phyloP scores from a whole-genome alignment of 2,329 filamentous ascomycete species.

The Diplodia intermedia region DNA sequence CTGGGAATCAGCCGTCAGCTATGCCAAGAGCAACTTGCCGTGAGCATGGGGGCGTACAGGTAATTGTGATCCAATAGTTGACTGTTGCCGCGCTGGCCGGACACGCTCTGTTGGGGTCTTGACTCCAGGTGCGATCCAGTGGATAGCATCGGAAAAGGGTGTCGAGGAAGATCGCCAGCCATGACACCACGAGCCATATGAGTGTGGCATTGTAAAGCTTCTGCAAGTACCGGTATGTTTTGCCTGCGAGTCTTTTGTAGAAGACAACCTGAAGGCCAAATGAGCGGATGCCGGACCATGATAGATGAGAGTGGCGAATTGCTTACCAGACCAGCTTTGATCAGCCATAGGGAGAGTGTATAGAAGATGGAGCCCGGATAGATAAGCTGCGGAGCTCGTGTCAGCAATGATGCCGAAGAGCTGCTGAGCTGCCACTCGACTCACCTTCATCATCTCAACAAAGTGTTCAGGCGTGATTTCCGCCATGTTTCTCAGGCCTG shows the following conservation, averaged over 20 bases:
- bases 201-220: constrained; percentile 49
- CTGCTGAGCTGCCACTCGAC: not conserved
- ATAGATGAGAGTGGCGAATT: not conserved
- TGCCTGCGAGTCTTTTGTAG: constrained; percentile 51
- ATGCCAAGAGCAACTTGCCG: not conserved
- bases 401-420: not conserved
- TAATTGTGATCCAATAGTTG: constrained; percentile 32
- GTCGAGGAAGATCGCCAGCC: constrained; percentile 48
- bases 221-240: constrained; percentile 45
- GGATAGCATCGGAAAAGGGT: constrained; percentile 52
- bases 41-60: not conserved
- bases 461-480: constrained; percentile 36
- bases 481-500: constrained; percentile 36
- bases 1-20: not conserved
- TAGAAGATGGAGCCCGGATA: constrained; percentile 52
- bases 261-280: constrained; percentile 40
- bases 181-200: constrained; percentile 42
- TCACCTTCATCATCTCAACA: constrained; percentile 39
- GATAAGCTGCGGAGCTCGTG: constrained; percentile 44
- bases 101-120: constrained; percentile 36
- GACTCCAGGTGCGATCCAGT: constrained; percentile 41
- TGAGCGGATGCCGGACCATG: not conserved
- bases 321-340: constrained; percentile 51
- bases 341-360: constrained; percentile 51
- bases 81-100: constrained; percentile 14